Conservation (phyloP, 2,329 filamentous ascomycete species). For the Trichoderma koningii region DNA sequence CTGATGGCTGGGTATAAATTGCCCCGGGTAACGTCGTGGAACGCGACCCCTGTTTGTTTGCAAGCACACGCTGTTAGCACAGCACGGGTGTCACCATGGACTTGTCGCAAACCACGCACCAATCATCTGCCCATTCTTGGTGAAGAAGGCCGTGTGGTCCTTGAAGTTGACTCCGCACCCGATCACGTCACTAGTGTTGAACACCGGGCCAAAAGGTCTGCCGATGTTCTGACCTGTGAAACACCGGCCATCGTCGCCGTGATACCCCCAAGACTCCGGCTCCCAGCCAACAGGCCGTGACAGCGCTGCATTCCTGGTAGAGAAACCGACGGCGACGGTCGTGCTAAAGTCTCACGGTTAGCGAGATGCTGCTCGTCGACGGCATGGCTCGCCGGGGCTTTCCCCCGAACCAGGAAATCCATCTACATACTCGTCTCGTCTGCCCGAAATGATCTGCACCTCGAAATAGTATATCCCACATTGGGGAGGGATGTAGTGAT, state of each 20-base stretch:
- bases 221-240: slow-evolving; percentile 60
- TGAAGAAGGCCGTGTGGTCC: slow-evolving; percentile 67
- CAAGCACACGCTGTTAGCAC: not conserved
- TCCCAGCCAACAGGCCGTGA: slow-evolving; percentile 67
- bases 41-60: slow-evolving; percentile 68
- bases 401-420: not conserved
- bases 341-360: slow-evolving; percentile 45
- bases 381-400: not conserved
- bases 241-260: slow-evolving; percentile 66
- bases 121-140: slow-evolving; percentile 62
- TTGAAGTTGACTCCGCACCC: slow-evolving; percentile 69
- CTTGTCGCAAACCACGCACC: slow-evolving; percentile 44
- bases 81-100: not conserved
- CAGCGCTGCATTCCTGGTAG: slow-evolving; percentile 54
- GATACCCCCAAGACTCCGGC: slow-evolving; percentile 67
- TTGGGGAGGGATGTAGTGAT: slow-evolving; percentile 83
- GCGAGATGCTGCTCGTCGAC: not conserved
- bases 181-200: slow-evolving; percentile 59
- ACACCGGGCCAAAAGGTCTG: slow-evolving; percentile 59
- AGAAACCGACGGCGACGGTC: slow-evolving; percentile 65
- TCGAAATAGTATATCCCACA: slow-evolving; percentile 97
- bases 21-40: slow-evolving; percentile 63
- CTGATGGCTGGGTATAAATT: slow-evolving; percentile 68
- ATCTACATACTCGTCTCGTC: slow-evolving; percentile 55
- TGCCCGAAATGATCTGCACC: slow-evolving; percentile 55